Percentiles rank a stretch among this genome's conserved stretches.
Evolutionary conservation across 352 stramenopile genomes (phyloP).

Genomic region (Phytophthora pini): DNA sequence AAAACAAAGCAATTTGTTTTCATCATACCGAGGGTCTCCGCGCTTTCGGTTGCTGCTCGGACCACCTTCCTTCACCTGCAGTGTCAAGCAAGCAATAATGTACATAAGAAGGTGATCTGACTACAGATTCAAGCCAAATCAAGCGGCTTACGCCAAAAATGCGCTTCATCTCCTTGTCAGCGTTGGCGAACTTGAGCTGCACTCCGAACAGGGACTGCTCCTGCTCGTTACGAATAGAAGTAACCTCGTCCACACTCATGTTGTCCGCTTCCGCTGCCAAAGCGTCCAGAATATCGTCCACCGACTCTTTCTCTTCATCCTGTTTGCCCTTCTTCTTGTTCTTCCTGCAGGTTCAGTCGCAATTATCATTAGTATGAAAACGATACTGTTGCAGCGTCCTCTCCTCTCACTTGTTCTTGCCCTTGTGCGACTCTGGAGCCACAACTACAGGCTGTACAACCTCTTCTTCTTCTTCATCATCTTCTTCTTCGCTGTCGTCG

Average conservation of each 20-base stretch:
- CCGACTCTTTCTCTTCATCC: conserved; percentile 39
- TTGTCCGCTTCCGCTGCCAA: conserved; percentile 54
- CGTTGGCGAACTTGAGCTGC: conserved; percentile 78
- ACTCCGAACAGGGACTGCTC: conserved; percentile 75
- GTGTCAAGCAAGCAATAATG: background rate
- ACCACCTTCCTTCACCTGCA: conserved; percentile 71
- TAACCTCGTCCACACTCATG: conserved; percentile 44
- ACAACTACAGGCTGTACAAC: background rate
- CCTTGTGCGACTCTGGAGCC: conserved; percentile 21
- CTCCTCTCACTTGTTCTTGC: conserved; percentile 40
- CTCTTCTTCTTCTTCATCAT: conserved; percentile 17
- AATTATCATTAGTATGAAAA: conserved; percentile 3
- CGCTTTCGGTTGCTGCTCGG: conserved; percentile 54
- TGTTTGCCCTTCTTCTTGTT: conserved; percentile 41
- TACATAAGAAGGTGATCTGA: background rate
- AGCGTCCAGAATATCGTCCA: conserved; percentile 76
- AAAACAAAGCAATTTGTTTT: background rate
- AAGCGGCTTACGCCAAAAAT: conserved; percentile 74
- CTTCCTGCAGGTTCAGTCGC: conserved; percentile 22
- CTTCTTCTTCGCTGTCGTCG: conserved; percentile 38
- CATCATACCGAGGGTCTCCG: conserved; percentile 58
- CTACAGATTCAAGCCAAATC: background rate
- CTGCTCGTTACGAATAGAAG: conserved; percentile 40
- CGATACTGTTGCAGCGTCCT: background rate
- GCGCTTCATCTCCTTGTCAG: conserved; percentile 90